Evolutionary conservation across 306 rosid species (phyloP).

Genomic region (Cucurbita maxima): DNA sequence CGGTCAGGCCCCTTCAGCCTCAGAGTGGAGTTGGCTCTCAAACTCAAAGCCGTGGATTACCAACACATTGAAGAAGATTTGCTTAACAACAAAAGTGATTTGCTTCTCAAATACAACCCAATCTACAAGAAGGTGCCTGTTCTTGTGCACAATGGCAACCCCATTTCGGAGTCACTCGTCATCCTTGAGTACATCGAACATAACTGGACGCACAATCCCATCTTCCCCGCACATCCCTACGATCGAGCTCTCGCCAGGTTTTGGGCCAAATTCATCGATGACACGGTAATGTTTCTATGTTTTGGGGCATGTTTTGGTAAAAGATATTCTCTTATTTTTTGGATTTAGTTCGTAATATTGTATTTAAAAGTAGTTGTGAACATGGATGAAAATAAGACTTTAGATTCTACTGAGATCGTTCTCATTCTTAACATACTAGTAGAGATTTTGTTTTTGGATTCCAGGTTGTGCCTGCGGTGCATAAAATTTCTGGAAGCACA

Average conservation of each 20-base stretch:
- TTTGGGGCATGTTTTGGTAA: no score
- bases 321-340: no score
- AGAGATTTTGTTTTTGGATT: background rate
- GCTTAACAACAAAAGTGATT: conserved; percentile 16
- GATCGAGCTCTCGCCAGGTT: conserved; percentile 44
- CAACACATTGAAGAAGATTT: conserved; percentile 23
- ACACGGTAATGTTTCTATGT: background rate
- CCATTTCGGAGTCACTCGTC: conserved; percentile 31
- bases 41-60: conserved; percentile 37
- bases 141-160: conserved; percentile 31
- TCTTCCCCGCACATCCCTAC: conserved; percentile 32
- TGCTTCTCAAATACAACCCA: conserved; percentile 40
- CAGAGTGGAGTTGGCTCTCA: conserved; percentile 35
- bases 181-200: conserved; percentile 12
- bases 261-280: conserved; percentile 18
- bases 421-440: no score
- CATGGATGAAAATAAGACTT: no score
- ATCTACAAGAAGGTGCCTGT: conserved; percentile 38
- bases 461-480: background rate
- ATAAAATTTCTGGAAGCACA: conserved; percentile 5
- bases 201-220: background rate
- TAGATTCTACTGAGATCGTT: no score
- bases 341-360: no score
- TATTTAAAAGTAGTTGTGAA: no score
- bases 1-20: conserved; percentile 20